These are phyloP conservation scores for Pichia nanzhaoensis DNA, from an alignment of 805 yeast genomes.

Conservation along the genomic window DNA sequence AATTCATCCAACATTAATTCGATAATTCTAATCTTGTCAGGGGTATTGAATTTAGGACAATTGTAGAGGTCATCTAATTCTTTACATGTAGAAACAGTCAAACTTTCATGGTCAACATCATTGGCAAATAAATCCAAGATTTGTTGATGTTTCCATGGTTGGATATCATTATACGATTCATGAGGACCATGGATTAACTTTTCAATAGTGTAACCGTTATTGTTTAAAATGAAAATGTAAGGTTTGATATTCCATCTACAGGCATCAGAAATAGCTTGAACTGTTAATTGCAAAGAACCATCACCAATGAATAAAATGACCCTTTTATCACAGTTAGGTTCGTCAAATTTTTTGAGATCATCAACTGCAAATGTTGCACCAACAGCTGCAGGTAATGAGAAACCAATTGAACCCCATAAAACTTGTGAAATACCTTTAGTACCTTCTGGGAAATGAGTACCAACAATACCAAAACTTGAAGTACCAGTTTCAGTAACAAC, in stretches of 20 bases:
- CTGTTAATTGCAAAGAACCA: conserved; percentile 70
- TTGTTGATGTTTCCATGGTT: conserved; percentile 59
- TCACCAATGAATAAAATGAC: conserved; percentile 67
- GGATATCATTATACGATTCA: conserved; percentile 61
- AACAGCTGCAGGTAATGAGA: conserved; percentile 57
- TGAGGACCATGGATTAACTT: conserved; percentile 64
- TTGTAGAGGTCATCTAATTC: conserved; percentile 48
- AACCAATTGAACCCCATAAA: conserved; percentile 73
- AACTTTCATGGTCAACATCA: conserved; percentile 43
- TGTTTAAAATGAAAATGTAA: conserved; percentile 62
- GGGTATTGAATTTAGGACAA: conserved; percentile 42
- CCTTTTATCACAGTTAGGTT: conserved; percentile 36
- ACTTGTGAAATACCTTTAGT: conserved; percentile 67
- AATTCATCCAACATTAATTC: conserved; percentile 62
- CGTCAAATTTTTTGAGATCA: conserved; percentile 25
- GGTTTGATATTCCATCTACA: conserved; percentile 61
- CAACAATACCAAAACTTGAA: conserved; percentile 64
- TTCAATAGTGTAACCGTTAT: conserved; percentile 71
- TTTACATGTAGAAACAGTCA: conserved; percentile 48
- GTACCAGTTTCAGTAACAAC: conserved; percentile 71
- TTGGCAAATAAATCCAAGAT: conserved; percentile 58
- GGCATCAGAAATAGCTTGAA: conserved; percentile 66
- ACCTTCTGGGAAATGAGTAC: conserved; percentile 56
- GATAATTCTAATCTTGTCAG: conserved; percentile 55
- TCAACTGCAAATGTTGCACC: conserved; percentile 65